These are phyloP conservation scores for Fusarium keratoplasticum DNA, from an alignment of 2,329 filamentous ascomycete species.

Conservation along the genomic window DNA sequence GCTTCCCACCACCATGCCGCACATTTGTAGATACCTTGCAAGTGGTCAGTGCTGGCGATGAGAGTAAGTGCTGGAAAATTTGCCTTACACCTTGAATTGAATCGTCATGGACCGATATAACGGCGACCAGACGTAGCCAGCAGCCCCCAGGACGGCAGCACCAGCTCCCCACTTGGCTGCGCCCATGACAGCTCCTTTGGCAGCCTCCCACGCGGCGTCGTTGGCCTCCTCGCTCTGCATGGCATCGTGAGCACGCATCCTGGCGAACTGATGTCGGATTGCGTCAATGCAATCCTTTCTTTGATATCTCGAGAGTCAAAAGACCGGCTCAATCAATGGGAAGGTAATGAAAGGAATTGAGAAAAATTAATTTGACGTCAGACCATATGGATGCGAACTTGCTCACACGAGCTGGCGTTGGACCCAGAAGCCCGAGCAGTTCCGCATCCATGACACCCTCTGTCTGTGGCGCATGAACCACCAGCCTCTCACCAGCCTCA, in stretches of 20 bases:
- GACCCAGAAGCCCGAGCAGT: slow-evolving; percentile 24
- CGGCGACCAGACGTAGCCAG: slow-evolving; percentile 74
- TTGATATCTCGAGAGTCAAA: not conserved
- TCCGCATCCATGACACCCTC: slow-evolving; percentile 35
- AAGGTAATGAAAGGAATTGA: not conserved
- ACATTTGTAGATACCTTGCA: slow-evolving; percentile 82
- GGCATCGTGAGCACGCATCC: slow-evolving; percentile 55
- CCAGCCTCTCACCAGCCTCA: slow-evolving; percentile 22
- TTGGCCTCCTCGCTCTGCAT: slow-evolving; percentile 75
- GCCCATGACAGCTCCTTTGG: slow-evolving; percentile 73
- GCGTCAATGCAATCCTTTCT: not conserved
- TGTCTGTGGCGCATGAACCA: slow-evolving; percentile 20
- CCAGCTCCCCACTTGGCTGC: slow-evolving; percentile 80
- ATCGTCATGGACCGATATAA: slow-evolving; percentile 78
- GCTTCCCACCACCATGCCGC: slow-evolving; percentile 83
- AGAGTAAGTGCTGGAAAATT: not conserved
- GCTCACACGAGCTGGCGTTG: slow-evolving; percentile 20
- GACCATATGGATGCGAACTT: slow-evolving; percentile 26
- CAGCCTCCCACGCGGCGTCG: slow-evolving; percentile 78
- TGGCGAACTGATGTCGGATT: slow-evolving; percentile 9
- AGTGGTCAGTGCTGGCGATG: slow-evolving; percentile 5
- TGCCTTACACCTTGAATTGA: slow-evolving; percentile 80
- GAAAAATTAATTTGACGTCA: slow-evolving; percentile 22
- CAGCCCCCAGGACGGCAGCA: slow-evolving; percentile 69
- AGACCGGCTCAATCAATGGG: not conserved